Base-by-base conservation (phyloP, 1,284 basidiomycete genomes). In the Gymnopus androsaceus region DNA sequence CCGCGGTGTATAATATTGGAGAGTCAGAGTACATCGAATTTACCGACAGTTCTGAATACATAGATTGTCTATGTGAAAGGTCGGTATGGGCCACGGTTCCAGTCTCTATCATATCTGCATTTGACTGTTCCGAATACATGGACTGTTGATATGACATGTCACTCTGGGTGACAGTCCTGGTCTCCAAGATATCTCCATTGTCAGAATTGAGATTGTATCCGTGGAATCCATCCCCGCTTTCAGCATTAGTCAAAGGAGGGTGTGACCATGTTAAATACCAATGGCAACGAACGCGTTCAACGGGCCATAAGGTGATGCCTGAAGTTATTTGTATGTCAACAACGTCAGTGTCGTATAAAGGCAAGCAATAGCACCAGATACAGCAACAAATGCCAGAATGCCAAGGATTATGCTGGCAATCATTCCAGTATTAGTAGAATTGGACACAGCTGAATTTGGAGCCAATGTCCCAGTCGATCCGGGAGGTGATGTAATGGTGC, bases 1-100 rank as follows among this genome's bases (percentile, higher is more conserved):
- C 51, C 3, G 51, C 51, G 2, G 51, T 53, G 23, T 53, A 53
- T 33, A 53, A 53, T 8, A 53, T 19, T 17, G 51, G 51, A 27
- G 51, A 53, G 44, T 53, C 51, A 2, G 51, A 53, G 19, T 50
- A 38, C 9, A 37, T n/a, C 34, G 48, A 50, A 7, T 36, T 34
- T n/a, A 50, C 48, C 37, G 48, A 50, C 11, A 25, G 48, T 12
- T 50, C 33, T 3, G 48, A 50, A 27, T 50, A 50, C 15, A 50
- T 36, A 8, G 48, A 50, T n/a, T 15, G 31, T 17, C 21, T 6
- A 25, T 36, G 48, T 40, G 33, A 28, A 42, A 27, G 23, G 28
- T 27, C 12, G 3, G 15, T 28, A 6, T 42, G 41, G 28, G n/a
- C n/a, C n/a, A 14, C 23, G 28, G 25, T 27, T 25, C 41, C 41